phyloP scores from a whole-genome alignment of 1,139 yeast genomes.

The Yamadazyma blattariae region DNA sequence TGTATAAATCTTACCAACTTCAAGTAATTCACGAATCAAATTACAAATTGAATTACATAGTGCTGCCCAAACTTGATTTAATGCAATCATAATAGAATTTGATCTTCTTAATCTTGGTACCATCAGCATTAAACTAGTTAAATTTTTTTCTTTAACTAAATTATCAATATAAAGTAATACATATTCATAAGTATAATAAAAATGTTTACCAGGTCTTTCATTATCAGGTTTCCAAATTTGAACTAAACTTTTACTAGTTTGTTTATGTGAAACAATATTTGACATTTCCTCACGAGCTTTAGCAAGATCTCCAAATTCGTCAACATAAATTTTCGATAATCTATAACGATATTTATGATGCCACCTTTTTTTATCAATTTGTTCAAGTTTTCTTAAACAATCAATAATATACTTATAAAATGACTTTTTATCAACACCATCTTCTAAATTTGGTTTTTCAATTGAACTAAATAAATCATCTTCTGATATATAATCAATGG shows the following conservation, averaged over 20 bases:
- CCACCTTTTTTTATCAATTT: conserved; percentile 82
- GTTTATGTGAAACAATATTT: conserved; percentile 59
- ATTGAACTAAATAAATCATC: conserved; percentile 20
- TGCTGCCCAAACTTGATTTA: conserved; percentile 66
- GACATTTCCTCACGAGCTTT: conserved; percentile 67
- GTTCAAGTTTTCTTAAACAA: conserved; percentile 36
- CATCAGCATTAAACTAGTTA: conserved; percentile 56
- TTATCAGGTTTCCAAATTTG: conserved; percentile 91
- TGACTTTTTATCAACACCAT: conserved; percentile 17
- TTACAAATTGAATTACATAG: conserved; percentile 46
- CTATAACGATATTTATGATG: conserved; percentile 83
- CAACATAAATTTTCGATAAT: conserved; percentile 60
- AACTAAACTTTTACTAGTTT: conserved; percentile 69
- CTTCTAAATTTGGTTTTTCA: conserved; percentile 4
- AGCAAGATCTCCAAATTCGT: conserved; percentile 49
- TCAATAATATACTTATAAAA: conserved; percentile 23
- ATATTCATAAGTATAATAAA: conserved; percentile 72
- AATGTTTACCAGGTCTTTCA: conserved; percentile 93
- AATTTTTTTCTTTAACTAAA: conserved; percentile 52
- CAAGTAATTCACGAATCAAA: conserved; percentile 45
- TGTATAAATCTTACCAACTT: conserved; percentile 47
- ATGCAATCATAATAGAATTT: conserved; percentile 67
- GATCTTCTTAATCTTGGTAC: conserved; percentile 73
- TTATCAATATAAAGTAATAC: conserved; percentile 61
- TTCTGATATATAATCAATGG: conserved; percentile 32